phyloP scores from a whole-genome alignment of 805 yeast genomes.

The Nematodospora valgi region DNA sequence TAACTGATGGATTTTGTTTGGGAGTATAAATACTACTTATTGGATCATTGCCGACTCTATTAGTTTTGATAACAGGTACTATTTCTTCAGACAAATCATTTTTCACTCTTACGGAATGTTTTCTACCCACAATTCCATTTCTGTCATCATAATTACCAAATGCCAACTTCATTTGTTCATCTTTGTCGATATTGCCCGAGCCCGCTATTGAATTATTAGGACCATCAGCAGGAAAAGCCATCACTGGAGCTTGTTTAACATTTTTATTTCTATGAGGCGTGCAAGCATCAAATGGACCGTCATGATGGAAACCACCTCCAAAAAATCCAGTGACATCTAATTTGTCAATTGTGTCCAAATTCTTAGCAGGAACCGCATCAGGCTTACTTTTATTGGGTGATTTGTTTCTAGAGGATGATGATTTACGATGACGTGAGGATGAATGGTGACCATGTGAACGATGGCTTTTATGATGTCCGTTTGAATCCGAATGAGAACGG shows the following conservation, averaged over 20 bases:
- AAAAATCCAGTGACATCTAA: constrained; percentile 93
- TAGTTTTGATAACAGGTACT: constrained; percentile 16
- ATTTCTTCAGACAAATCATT: constrained; percentile 2
- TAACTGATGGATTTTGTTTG: constrained; percentile 50
- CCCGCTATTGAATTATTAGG: constrained; percentile 86
- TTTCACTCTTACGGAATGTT: background rate
- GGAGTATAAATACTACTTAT: constrained; percentile 31
- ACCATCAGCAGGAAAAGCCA: constrained; percentile 94
- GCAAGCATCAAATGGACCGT: constrained; percentile 98
- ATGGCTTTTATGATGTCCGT: constrained; percentile 11
- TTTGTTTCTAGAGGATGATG: constrained; percentile 16
- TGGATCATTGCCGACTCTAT: constrained; percentile 16
- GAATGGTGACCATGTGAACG: constrained; percentile 9
- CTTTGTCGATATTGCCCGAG: constrained; percentile 43
- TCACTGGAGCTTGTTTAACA: constrained; percentile 76
- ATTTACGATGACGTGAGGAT: constrained; percentile 10
- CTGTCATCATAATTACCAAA: constrained; percentile 66
- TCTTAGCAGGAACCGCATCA: constrained; percentile 54
- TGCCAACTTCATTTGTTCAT: constrained; percentile 64
- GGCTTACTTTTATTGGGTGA: constrained; percentile 42
- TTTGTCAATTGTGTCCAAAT: constrained; percentile 91
- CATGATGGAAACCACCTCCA: constrained; percentile 95
- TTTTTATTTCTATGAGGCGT: constrained; percentile 91
- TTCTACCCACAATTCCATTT: constrained; percentile 31
- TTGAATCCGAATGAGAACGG: constrained; percentile 15